These are phyloP conservation scores for Casuarina glauca DNA, from an alignment of 306 rosid species.

Conservation along the genomic window DNA sequence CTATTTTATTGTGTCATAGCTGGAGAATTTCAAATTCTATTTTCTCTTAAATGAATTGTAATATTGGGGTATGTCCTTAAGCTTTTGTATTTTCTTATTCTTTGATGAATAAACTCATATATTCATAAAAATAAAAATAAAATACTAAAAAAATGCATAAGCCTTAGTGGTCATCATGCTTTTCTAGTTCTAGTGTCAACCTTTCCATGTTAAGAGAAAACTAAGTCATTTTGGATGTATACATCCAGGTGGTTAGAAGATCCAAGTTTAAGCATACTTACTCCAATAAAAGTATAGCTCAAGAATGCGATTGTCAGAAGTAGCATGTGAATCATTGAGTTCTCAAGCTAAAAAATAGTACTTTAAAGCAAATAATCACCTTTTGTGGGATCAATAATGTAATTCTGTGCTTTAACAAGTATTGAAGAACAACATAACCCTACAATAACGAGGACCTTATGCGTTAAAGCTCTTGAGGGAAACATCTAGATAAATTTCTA, in stretches of 20 bases:
- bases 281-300: background rate
- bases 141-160: too few species aligned
- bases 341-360: slow-evolving; percentile 2
- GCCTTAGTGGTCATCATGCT: background rate
- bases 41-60: too few species aligned
- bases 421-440: slow-evolving; percentile 53
- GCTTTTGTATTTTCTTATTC: too few species aligned
- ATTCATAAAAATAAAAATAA: too few species aligned
- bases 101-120: too few species aligned
- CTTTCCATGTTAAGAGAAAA: background rate
- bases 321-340: slow-evolving; percentile 1
- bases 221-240: too few species aligned
- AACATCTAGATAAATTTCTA: slow-evolving; percentile 55
- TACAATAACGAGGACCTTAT: slow-evolving; percentile 33
- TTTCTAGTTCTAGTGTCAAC: background rate
- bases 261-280: background rate
- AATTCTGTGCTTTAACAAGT: slow-evolving; percentile 35
- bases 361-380: slow-evolving; percentile 53
- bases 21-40: too few species aligned
- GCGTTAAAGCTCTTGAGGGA: slow-evolving; percentile 45
- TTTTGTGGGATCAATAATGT: slow-evolving; percentile 48
- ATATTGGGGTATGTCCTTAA: too few species aligned
- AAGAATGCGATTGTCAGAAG: slow-evolving; percentile 14
- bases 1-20: too few species aligned
- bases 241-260: background rate